Conservation (phyloP, 2,329 filamentous ascomycete species). For the Coleophoma cylindrospora region DNA sequence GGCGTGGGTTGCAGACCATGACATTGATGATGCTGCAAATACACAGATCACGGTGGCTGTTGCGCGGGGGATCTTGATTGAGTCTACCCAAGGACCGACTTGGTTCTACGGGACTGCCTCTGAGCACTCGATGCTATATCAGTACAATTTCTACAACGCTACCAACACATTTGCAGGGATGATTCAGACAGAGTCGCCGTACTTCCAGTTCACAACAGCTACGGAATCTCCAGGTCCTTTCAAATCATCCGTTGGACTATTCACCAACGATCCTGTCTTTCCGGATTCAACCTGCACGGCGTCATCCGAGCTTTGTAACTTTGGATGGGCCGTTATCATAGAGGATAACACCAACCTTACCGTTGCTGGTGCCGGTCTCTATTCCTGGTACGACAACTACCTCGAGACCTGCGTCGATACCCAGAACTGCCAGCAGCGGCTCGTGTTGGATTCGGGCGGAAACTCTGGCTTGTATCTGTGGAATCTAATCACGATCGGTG, state of each 20-base stretch:
- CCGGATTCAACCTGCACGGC: not conserved
- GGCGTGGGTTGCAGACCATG: conserved; percentile 17
- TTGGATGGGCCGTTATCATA: conserved; percentile 73
- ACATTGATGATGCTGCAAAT: conserved; percentile 19
- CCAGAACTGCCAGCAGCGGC: conserved; percentile 3
- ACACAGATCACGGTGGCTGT: conserved; percentile 5
- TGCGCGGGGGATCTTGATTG: conserved; percentile 44
- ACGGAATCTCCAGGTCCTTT: conserved; percentile 32
- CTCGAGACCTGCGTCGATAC: not conserved
- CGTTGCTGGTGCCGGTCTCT: conserved; percentile 70
- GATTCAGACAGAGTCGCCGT: conserved; percentile 39
- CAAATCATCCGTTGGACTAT: not conserved
- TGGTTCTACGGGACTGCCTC: conserved; percentile 73
- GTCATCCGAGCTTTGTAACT: conserved; percentile 48
- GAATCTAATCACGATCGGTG: not conserved
- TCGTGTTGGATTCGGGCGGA: not conserved
- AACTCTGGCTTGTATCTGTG: not conserved
- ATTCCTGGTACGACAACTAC: conserved; percentile 61
- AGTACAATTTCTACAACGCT: conserved; percentile 53
- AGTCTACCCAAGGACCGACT: conserved; percentile 58
- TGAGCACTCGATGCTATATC: conserved; percentile 63
- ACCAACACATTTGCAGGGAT: conserved; percentile 39
- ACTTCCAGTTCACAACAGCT: conserved; percentile 38
- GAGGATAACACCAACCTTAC: conserved; percentile 61
- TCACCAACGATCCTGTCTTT: not conserved